Percentiles rank a stretch among this genome's conserved stretches.
These are phyloP conservation scores for Russula lepida DNA, from an alignment of 768 basidiomycete species.

Conservation along the genomic window DNA sequence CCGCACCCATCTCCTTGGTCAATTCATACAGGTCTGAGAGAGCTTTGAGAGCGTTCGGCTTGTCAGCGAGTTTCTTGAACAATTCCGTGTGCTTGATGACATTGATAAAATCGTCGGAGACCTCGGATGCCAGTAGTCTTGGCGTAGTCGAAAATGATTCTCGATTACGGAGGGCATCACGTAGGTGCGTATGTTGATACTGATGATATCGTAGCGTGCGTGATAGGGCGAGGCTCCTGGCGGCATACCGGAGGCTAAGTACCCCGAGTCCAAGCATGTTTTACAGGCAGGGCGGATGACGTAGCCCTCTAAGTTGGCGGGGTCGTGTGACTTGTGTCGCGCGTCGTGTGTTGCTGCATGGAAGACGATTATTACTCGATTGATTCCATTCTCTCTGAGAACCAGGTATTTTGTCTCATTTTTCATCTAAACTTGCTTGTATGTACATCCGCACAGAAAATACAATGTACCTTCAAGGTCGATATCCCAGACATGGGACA, in stretches of 20 bases:
- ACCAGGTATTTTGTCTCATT: slow-evolving; percentile 52
- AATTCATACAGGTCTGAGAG: slow-evolving; percentile 37
- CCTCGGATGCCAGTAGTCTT: slow-evolving; percentile 28
- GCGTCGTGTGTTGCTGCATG: slow-evolving; percentile 37
- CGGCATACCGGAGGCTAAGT: background rate
- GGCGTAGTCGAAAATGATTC: slow-evolving; percentile 28
- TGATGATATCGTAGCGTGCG: background rate
- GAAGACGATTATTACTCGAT: slow-evolving; percentile 90
- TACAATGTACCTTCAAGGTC: slow-evolving; percentile 88
- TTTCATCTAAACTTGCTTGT: background rate
- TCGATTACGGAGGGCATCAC: background rate
- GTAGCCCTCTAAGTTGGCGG: too few relatives aligned
- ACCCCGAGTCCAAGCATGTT: background rate
- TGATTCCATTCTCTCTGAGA: slow-evolving; percentile 85
- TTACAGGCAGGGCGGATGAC: too few relatives aligned
- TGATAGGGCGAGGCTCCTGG: background rate
- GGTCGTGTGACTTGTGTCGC: too few relatives aligned
- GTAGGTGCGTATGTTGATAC: background rate
- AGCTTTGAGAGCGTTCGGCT: slow-evolving; percentile 43
- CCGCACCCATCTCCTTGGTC: slow-evolving; percentile 42
- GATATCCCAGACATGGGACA: slow-evolving; percentile 83
- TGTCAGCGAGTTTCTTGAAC: slow-evolving; percentile 41
- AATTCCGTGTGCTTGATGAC: slow-evolving; percentile 39
- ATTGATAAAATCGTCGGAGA: slow-evolving; percentile 29
- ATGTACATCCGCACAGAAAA: slow-evolving; percentile 46